phyloP scores from a whole-genome alignment of 108 stramenopile species.

The Conticribra weissflogii region DNA sequence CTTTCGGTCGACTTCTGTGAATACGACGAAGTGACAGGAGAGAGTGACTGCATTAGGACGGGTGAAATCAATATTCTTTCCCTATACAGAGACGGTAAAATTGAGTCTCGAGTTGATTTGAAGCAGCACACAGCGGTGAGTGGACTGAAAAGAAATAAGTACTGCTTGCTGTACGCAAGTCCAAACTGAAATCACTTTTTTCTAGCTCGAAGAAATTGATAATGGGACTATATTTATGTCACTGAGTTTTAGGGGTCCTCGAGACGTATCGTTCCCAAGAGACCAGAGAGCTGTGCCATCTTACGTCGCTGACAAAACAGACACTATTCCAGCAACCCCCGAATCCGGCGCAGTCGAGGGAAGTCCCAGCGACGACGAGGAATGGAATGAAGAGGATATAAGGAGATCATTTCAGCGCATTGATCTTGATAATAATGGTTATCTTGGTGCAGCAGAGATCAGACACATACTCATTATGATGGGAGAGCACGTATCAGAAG shows the following conservation, averaged over 20 bases:
- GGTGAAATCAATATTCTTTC: constrained; percentile 62
- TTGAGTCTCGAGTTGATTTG: constrained; percentile 54
- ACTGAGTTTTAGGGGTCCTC: constrained; percentile 60
- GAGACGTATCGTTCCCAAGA: constrained; percentile 72
- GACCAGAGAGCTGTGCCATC: constrained; percentile 58
- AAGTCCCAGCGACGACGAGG: constrained; percentile 24
- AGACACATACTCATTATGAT: constrained; percentile 80
- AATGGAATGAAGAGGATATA: constrained; percentile 80
- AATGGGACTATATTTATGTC: constrained; percentile 42
- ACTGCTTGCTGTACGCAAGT: not conserved
- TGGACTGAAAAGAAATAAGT: constrained; percentile 5
- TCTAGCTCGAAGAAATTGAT: constrained; percentile 48
- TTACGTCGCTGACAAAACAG: constrained; percentile 58
- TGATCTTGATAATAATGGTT: constrained; percentile 79
- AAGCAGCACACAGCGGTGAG: constrained; percentile 47
- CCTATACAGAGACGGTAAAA: constrained; percentile 61
- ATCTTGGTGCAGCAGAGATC: constrained; percentile 80
- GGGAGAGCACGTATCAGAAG: constrained; percentile 89
- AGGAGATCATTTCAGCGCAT: constrained; percentile 71
- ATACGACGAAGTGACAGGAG: constrained; percentile 46
- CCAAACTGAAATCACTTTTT: not conserved
- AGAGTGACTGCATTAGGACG: constrained; percentile 60
- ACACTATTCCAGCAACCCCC: constrained; percentile 6
- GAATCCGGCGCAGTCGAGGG: too few species aligned
- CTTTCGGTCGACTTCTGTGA: constrained; percentile 68